phyloP scores from a whole-genome alignment of 2,329 filamentous ascomycete species.

The Neophaeococcomyces aloes region DNA sequence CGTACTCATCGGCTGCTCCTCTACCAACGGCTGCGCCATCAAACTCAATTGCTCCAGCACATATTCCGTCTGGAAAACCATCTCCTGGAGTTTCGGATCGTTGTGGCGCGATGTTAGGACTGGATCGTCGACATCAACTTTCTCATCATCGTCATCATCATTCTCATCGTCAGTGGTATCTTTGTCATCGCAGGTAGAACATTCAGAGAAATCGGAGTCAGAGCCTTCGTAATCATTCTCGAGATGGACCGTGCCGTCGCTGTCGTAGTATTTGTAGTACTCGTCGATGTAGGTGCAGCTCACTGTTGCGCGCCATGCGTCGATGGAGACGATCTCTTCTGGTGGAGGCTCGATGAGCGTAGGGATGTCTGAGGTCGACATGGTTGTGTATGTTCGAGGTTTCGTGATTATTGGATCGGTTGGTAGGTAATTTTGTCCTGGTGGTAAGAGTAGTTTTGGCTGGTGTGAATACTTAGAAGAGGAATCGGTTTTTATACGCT shows the following conservation, averaged over 20 bases:
- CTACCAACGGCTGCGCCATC: slow-evolving; percentile 14
- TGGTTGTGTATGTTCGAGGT: neutral
- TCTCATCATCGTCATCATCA: neutral
- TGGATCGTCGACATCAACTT: neutral
- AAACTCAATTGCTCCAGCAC: slow-evolving; percentile 9
- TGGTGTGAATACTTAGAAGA: neutral
- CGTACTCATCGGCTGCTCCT: slow-evolving; percentile 14
- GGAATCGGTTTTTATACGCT: neutral
- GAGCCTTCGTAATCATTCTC: slow-evolving; percentile 5
- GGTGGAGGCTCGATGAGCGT: neutral
- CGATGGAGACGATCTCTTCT: neutral
- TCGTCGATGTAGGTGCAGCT: neutral
- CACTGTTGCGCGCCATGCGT: slow-evolving; percentile 2
- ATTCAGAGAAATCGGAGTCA: neutral
- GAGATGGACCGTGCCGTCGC: slow-evolving; percentile 3
- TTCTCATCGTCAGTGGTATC: neutral
- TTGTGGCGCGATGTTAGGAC: neutral
- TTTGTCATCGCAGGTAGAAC: slow-evolving; percentile 1
- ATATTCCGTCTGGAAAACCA: neutral
- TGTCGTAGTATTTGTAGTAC: slow-evolving; percentile 6
- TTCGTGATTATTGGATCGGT: neutral
- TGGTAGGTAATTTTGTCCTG: no score
- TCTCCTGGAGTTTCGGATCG: neutral
- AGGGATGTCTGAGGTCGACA: neutral
- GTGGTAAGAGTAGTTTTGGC: neutral